These are phyloP conservation scores for Coemansia sp. DNA, from an alignment of 192 early-diverging fungal species.

Conservation along the genomic window DNA sequence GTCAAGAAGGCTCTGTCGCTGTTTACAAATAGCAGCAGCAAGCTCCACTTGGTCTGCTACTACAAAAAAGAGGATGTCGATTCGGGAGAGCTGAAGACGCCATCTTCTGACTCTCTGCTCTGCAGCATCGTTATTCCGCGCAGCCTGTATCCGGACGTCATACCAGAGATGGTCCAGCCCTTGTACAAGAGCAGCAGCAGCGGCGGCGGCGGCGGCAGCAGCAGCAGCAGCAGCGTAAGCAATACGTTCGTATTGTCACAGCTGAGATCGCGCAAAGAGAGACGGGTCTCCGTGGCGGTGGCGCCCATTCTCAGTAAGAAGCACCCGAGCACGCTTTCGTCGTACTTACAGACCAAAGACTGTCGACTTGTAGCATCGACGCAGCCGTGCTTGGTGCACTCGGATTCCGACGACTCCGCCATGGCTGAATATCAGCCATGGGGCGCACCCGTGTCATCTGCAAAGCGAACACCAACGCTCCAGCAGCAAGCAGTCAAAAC, in stretches of 20 bases:
- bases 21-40: conserved; percentile 70
- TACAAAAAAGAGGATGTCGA: conserved; percentile 72
- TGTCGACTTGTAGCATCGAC: neutral
- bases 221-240: neutral
- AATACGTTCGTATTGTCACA: neutral
- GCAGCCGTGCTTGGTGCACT: neutral
- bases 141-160: conserved; percentile 75
- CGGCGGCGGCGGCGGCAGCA: neutral
- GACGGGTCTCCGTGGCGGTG: neutral
- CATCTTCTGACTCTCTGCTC: conserved; percentile 63
- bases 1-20: conserved; percentile 84
- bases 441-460: neutral
- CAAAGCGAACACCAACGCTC: neutral
- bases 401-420: neutral
- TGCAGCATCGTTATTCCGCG: conserved; percentile 63
- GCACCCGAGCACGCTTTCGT: neutral
- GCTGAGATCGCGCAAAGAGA: neutral
- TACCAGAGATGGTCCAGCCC: conserved; percentile 27
- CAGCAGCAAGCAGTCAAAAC: neutral
- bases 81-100: conserved; percentile 58
- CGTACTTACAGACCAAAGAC: neutral
- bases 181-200: neutral
- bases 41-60: conserved; percentile 85
- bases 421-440: neutral
- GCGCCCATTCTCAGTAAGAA: neutral